Conservation (phyloP, 495 filamentous ascomycete genomes). For the Poronia punctata region DNA sequence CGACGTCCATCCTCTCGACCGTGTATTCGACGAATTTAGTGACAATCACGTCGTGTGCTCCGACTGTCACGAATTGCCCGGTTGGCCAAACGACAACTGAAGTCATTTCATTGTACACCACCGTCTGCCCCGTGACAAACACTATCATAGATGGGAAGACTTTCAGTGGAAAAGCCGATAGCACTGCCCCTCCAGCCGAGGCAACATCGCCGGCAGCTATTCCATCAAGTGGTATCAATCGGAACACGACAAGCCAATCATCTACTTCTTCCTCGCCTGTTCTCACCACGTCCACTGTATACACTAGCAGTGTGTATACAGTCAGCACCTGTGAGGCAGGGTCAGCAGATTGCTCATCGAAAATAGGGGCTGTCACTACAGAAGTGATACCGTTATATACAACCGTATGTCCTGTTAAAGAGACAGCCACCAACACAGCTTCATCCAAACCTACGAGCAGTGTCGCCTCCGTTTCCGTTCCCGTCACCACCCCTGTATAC, state of each 20-base stretch:
- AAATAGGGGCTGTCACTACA: constrained; percentile 39
- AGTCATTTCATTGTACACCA: constrained; percentile 32
- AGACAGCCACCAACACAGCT: constrained; percentile 9
- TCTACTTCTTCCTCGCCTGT: constrained; percentile 8
- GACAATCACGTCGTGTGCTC: constrained; percentile 48
- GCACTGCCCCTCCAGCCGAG: no score
- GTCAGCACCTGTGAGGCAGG: constrained; percentile 45
- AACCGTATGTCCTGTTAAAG: constrained; percentile 38
- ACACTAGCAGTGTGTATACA: constrained; percentile 45
- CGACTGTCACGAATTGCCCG: constrained; percentile 52
- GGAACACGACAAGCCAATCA: background rate
- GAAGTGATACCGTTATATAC: constrained; percentile 40
- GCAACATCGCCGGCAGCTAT: no score
- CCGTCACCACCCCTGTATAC: constrained; percentile 13
- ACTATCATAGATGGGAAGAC: constrained; percentile 25
- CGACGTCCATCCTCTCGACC: constrained; percentile 21
- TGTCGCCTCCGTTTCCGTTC: constrained; percentile 3
- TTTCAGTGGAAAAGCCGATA: constrained; percentile 10
- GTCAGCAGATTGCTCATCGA: constrained; percentile 49
- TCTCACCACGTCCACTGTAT: constrained; percentile 48
- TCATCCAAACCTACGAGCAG: constrained; percentile 1
- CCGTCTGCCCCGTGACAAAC: constrained; percentile 37
- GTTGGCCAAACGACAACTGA: constrained; percentile 32
- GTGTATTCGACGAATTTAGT: constrained; percentile 24
- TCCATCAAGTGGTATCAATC: background rate